phyloP scores from a whole-genome alignment of 495 filamentous ascomycete genomes.

The Penicillium chermesinum region DNA sequence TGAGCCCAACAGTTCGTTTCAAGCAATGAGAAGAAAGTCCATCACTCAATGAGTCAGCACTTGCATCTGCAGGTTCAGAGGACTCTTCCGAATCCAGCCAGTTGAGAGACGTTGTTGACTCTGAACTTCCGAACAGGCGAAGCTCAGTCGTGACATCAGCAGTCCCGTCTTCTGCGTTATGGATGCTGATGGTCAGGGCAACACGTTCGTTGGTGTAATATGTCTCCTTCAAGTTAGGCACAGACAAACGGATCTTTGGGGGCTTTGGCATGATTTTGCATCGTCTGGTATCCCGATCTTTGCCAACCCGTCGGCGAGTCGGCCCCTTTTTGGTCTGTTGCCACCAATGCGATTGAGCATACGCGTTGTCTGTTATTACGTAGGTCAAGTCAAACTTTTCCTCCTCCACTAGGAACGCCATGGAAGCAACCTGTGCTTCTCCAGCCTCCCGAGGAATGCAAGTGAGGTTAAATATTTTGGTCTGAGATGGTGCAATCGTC shows the following conservation, averaged over 20 bases:
- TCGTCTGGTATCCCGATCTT: conserved; percentile 32
- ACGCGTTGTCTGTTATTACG: conserved; percentile 47
- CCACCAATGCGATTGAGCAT: conserved; percentile 51
- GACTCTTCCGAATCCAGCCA: conserved; percentile 39
- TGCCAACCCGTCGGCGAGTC: conserved; percentile 33
- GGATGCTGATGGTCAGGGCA: conserved; percentile 58
- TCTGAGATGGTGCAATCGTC: conserved; percentile 61
- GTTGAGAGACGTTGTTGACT: conserved; percentile 44
- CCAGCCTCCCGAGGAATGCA: conserved; percentile 77
- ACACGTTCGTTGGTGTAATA: conserved; percentile 84
- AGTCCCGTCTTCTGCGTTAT: conserved; percentile 80
- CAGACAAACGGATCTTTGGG: conserved; percentile 76
- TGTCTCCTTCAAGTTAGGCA: conserved; percentile 54
- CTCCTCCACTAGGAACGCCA: conserved; percentile 57
- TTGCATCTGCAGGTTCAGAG: conserved; percentile 14
- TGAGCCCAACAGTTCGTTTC: conserved; percentile 33
- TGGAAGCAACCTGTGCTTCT: conserved; percentile 59
- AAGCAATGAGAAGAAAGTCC: conserved; percentile 31
- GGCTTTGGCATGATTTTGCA: conserved; percentile 80
- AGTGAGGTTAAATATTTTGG: conserved; percentile 64
- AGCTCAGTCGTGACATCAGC: conserved; percentile 65
- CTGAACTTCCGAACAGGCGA: conserved; percentile 55
- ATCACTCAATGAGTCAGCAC: conserved; percentile 27
- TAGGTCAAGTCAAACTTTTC: conserved; percentile 66
- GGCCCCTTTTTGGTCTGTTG: conserved; percentile 37